These are phyloP conservation scores for Neofusicoccum kwambonambiense DNA, from an alignment of 2,329 filamentous ascomycete genomes.

Conservation along the genomic window DNA sequence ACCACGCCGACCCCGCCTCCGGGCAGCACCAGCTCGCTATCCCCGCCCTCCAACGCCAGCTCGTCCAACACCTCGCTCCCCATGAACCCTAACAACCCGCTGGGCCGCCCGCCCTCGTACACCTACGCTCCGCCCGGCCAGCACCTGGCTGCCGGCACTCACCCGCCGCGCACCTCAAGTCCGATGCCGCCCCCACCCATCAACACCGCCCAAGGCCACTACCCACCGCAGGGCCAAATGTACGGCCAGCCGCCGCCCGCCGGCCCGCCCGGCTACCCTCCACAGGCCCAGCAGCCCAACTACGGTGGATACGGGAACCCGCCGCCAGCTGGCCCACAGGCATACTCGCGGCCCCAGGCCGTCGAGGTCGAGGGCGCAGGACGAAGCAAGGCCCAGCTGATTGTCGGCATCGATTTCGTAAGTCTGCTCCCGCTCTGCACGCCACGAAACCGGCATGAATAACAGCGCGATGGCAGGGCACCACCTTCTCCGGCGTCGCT, in stretches of 20 bases:
- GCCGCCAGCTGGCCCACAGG: conserved; percentile 31
- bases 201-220: conserved; percentile 53
- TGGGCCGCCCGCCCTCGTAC: conserved; percentile 64
- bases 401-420: conserved; percentile 98
- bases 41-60: conserved; percentile 39
- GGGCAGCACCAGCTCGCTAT: conserved; percentile 33
- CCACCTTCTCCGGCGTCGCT: conserved; percentile 95
- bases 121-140: conserved; percentile 49
- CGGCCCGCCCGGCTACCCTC: conserved; percentile 37
- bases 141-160: conserved; percentile 34
- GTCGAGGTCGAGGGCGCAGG: conserved; percentile 82
- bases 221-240: conserved; percentile 47
- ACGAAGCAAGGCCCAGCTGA: conserved; percentile 92
- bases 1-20: conserved; percentile 41
- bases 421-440: conserved; percentile 32
- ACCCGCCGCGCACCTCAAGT: conserved; percentile 45
- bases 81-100: conserved; percentile 56
- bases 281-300: conserved; percentile 30
- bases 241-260: conserved; percentile 38
- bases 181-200: conserved; percentile 56
- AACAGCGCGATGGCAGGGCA: conserved; percentile 60
- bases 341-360: conserved; percentile 37
- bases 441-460: conserved; percentile 20
- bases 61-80: conserved; percentile 35
- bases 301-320: conserved; percentile 32